Evolutionary conservation across 352 stramenopile genomes (phyloP), one percentile per base, ranked within the genome.

Genomic region (Globisporangium acanthophoron): DNA sequence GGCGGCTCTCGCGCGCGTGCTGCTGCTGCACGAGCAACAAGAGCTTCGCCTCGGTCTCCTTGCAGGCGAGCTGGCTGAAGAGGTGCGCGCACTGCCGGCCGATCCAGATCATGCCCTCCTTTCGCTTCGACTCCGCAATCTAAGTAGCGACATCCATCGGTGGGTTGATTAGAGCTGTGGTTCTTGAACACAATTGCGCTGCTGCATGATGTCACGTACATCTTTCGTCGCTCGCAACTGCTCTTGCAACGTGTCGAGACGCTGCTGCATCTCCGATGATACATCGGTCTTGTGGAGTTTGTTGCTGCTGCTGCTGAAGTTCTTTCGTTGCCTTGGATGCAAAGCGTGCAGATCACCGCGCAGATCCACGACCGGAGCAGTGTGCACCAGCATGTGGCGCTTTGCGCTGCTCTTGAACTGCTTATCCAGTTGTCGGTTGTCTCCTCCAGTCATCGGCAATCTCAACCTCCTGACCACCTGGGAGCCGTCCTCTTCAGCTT

Each of bases 51-150:
- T 83, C 74, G 0, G 63, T 74, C 51, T 87, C 78, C 54, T 80
- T 81, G 52, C 72, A 76, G 52, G 85, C 78, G 5, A 88, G 58
- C 37, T 87, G 78, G 16, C 65, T 73, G 49, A 85, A 85, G 66
- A 88, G 59, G 52, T 84, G 74, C 18, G 72, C 76, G 24, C 78
- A 88, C 52, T 87, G 76, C 5, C 70, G 60, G 0, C 71, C 72
- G 45, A 88, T 86, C 73, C 68, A 84, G 35, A 72, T 55, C 72
- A 85, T 81, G 11, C 61, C 61, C 8, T 78, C 65, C 48, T 80
- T 85, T 20, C 69, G 64, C 27, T 72, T 70, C 3, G 8, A 20
- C 41, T 86, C 74, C 0, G 72, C 74, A 12, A 33, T 54, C 77
- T 85, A 6, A 4, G 37, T 43, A 43, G 12, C 37, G 37, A 18